A percentile compares a stretch with the other conserved stretches of the same genome.
phyloP scores from a whole-genome alignment of 108 stramenopile genomes.

The Skeletonema marinoi region DNA sequence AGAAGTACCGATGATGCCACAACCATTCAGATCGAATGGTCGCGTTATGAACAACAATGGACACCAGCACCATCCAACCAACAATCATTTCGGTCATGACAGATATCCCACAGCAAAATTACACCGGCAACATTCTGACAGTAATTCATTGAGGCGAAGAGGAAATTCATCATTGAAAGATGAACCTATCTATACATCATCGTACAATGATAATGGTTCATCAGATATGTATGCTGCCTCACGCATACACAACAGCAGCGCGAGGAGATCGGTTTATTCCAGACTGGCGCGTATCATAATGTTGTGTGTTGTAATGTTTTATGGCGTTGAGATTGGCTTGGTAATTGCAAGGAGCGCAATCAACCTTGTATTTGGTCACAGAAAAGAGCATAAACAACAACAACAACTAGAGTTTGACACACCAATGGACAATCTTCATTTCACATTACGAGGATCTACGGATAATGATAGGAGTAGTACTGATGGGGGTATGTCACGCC shows the following conservation, averaged over 20 bases:
- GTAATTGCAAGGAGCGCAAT: not conserved
- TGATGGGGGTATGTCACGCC: not conserved
- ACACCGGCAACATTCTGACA: not conserved
- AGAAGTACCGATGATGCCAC: not conserved
- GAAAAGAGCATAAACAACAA: not conserved
- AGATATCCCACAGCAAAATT: not conserved
- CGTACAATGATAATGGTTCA: not conserved
- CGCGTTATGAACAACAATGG: not conserved
- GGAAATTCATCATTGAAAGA: not conserved
- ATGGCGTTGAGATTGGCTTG: constrained; percentile 15
- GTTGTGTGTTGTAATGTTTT: not conserved
- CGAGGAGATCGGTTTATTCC: not conserved
- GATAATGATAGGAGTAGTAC: not conserved
- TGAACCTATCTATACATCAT: not conserved
- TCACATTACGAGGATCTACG: constrained; percentile 4
- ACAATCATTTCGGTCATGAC: not conserved
- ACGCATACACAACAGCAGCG: not conserved
- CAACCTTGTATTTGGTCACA: not conserved
- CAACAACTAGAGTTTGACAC: constrained; percentile 5
- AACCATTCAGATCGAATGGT: not conserved
- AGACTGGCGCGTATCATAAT: not conserved
- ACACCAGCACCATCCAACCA: not conserved
- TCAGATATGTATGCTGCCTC: not conserved
- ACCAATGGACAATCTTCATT: not conserved
- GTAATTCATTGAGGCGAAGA: not conserved